Base-by-base conservation (phyloP, 495 filamentous ascomycete species). In the Astrocystis sublimbata region DNA sequence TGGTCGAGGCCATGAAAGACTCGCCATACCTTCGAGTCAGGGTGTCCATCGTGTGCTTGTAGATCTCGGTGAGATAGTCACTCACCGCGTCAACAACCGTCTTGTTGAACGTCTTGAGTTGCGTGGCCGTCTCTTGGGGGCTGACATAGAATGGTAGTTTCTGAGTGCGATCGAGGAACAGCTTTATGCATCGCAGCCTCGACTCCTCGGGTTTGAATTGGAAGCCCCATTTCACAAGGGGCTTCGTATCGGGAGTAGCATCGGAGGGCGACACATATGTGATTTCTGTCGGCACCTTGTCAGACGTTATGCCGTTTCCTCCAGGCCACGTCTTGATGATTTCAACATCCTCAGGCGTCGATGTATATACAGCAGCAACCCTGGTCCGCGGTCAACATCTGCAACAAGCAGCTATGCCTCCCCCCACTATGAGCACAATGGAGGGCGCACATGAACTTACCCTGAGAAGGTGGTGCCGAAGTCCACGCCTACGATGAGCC, bases 241-340 rank as follows among this genome's bases (percentile, higher is more conserved):
- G 74, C 2, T 68, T 66, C 1, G 73, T 63, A 15, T 71, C 77
- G 24, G 73, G 63, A 7, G 72, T 33, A 3, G 75, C 68, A 33
- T 72, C 56, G 43, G 77, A 46, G 7, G 79, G 78, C 36, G 74
- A 59, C 36, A 76, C 75, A 70, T 88, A 88, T 19, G 80, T 76
- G 57, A 88, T 81, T 67, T 86, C 85, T 31, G 85, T 86, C 0
- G 86, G 86, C 19, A 88, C 86, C 69, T 88, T 87, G 69, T 88
- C 86, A 52, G 85, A 88, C 23, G 86, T 88, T 71, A 88, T 88
- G 52, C 85, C 84, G 60, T 90, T 89, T 21, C 88, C 88, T 42
- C 89, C 89, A 3, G 89, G 89, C 89, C 89, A 92, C 30, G 85
- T 88, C 71, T 91, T 92, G 75, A 92, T 91, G 64, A 92, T 88